These are phyloP conservation scores for Sclerotinia spermophila DNA, from an alignment of 2,329 filamentous ascomycete species.

Conservation along the genomic window DNA sequence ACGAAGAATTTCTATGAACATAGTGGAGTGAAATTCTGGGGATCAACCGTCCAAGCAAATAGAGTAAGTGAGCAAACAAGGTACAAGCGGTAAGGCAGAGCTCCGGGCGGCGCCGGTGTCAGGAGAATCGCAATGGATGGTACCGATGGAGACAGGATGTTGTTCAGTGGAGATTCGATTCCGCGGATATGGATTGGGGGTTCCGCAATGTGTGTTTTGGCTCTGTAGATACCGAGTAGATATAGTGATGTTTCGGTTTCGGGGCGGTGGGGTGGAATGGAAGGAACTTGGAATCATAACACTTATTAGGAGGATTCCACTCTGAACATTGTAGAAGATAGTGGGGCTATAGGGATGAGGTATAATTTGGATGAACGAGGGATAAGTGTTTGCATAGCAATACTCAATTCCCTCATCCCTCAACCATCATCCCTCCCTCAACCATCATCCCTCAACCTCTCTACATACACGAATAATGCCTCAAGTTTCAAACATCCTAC, in stretches of 20 bases:
- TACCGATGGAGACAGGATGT: background rate
- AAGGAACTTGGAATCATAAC: background rate
- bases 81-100: conserved; percentile 9
- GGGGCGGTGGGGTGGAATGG: background rate
- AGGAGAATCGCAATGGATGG: background rate
- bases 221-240: background rate
- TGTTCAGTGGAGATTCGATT: conserved; percentile 4
- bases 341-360: background rate
- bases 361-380: background rate
- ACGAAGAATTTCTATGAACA: background rate
- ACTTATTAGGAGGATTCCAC: too few relatives aligned
- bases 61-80: background rate
- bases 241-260: conserved; percentile 2
- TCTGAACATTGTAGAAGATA: conserved; percentile 1
- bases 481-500: background rate
- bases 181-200: background rate
- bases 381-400: background rate
- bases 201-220: background rate
- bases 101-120: background rate
- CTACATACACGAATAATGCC: background rate
- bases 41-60: background rate
- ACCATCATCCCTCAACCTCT: too few relatives aligned
- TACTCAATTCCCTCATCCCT: background rate
- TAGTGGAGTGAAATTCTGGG: background rate
- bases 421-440: too few relatives aligned